Percentiles rank a stretch among this genome's conserved stretches.
These are phyloP conservation scores for Musa schizocarpa DNA, from an alignment of 176 grass and related monocot genomes.

Conservation along the genomic window DNA sequence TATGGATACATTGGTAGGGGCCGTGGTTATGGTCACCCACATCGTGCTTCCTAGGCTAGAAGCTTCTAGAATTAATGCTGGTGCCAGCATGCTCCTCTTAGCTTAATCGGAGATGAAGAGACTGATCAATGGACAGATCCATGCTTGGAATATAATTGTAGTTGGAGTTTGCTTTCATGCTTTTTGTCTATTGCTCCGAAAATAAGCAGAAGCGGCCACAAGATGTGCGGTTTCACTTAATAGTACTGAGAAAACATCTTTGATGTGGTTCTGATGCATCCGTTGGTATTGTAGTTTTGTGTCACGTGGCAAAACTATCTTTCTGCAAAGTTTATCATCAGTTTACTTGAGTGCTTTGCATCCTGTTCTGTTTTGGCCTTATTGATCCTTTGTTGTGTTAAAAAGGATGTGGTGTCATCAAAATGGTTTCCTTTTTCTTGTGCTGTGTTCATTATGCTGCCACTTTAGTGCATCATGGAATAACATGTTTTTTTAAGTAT, in stretches of 20 bases:
- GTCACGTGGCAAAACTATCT: too few species aligned
- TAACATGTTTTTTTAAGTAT: too few species aligned
- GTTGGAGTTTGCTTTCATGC: not conserved
- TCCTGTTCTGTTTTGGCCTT: too few species aligned
- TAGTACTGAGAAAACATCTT: not conserved
- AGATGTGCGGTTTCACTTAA: not conserved
- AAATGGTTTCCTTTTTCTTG: too few species aligned
- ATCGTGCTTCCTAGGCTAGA: constrained; percentile 29
- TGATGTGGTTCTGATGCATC: not conserved
- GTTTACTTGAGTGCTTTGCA: too few species aligned
- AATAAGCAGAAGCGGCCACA: not conserved
- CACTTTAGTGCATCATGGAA: too few species aligned
- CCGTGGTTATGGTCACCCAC: constrained; percentile 28
- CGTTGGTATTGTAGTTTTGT: not conserved
- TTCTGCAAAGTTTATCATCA: too few species aligned
- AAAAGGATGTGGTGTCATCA: too few species aligned
- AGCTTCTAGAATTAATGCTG: not conserved
- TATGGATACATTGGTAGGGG: constrained; percentile 36
- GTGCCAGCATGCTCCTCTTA: not conserved
- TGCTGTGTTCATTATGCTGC: too few species aligned
- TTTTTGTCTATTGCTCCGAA: not conserved
- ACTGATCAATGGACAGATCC: not conserved
- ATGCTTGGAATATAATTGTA: not conserved
- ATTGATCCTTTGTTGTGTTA: too few species aligned
- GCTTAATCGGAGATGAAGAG: not conserved